Evolutionary conservation across 2,329 filamentous ascomycete species (phyloP).

Genomic region (Coniochaeta sp.): DNA sequence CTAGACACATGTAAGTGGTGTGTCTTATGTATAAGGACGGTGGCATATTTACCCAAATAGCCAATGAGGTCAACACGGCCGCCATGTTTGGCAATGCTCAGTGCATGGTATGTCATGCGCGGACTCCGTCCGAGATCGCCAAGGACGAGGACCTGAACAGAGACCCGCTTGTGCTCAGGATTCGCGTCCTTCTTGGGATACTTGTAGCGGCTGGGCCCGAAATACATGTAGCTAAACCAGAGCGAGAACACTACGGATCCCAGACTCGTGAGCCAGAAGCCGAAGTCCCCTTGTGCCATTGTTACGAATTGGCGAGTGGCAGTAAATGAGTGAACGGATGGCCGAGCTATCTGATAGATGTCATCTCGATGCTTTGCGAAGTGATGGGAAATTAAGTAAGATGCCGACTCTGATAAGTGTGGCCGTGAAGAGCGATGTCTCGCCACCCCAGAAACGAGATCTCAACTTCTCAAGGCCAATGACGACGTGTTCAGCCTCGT

Average conservation of each 20-base stretch:
- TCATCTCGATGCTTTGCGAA: neutral
- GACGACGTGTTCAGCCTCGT: neutral
- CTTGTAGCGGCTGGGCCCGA: constrained; percentile 10
- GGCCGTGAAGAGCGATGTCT: too few relatives aligned
- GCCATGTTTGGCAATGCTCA: constrained; percentile 81
- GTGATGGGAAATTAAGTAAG: neutral
- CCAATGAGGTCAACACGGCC: constrained; percentile 79
- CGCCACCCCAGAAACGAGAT: neutral
- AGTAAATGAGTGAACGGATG: neutral
- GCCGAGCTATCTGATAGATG: neutral
- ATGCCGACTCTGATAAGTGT: neutral
- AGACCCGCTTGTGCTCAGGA: constrained; percentile 13
- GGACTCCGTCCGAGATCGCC: constrained; percentile 94
- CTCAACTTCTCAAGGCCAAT: neutral
- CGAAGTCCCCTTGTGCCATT: neutral
- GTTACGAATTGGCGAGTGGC: neutral
- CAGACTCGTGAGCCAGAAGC: neutral
- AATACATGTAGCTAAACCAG: constrained; percentile 12
- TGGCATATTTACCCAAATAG: constrained; percentile 60
- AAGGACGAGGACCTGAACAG: constrained; percentile 78
- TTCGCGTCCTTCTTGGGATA: constrained; percentile 8
- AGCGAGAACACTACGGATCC: neutral
- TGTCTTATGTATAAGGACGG: constrained; percentile 2
- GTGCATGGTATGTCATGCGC: constrained; percentile 96
- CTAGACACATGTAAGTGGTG: constrained; percentile 29